Evolutionary conservation across 73 alveolate species (phyloP).

Genomic region (Paraurostyla sp.): DNA sequence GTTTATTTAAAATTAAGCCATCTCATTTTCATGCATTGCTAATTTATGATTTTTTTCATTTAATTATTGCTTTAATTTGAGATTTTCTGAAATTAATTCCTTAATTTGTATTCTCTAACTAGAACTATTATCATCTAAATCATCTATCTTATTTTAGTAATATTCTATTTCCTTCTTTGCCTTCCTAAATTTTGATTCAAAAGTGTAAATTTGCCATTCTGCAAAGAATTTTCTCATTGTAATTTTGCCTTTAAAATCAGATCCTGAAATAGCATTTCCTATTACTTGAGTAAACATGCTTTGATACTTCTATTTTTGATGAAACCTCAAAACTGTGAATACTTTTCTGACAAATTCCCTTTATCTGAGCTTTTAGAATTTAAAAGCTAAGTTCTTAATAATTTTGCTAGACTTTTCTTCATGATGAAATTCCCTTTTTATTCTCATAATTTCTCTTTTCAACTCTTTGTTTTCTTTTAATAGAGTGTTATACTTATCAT

Average conservation of each 20-base stretch:
- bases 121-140: slow-evolving; percentile 13
- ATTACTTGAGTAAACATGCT: slow-evolving; percentile 4
- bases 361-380: neutral
- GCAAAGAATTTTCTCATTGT: neutral
- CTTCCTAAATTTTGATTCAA: neutral
- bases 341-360: neutral
- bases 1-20: neutral
- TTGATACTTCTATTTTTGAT: neutral
- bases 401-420: neutral
- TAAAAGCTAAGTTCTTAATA: neutral
- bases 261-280: slow-evolving; percentile 1
- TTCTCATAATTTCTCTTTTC: slow-evolving; percentile 4
- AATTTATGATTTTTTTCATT: neutral
- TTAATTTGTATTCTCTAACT: neutral
- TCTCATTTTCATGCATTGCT: slow-evolving; percentile 4
- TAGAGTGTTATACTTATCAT: neutral
- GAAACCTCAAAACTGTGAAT: slow-evolving; percentile 8
- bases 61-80: neutral
- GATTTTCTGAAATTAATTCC: neutral
- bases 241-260: neutral
- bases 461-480: slow-evolving; percentile 12
- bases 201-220: slow-evolving; percentile 18
- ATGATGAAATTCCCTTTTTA: neutral
- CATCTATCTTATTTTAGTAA: slow-evolving; percentile 33
- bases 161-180: slow-evolving; percentile 27